A percentile compares a stretch with the other conserved stretches of the same genome.
Conservation (phyloP, 495 filamentous ascomycete species). For the Parmelia sp. region DNA sequence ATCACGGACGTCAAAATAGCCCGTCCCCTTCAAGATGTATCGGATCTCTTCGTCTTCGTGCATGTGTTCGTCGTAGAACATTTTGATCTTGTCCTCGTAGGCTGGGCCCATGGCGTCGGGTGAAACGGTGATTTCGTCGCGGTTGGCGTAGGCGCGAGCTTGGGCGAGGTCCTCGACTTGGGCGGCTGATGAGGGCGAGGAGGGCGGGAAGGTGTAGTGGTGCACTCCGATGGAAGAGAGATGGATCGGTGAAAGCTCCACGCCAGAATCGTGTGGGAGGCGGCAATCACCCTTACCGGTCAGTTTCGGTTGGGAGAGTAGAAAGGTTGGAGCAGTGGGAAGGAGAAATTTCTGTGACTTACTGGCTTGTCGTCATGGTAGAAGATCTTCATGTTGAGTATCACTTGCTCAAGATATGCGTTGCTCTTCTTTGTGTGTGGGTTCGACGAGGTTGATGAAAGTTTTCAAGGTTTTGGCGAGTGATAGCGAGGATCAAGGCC, state of each 20-base stretch:
- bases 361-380: constrained; percentile 11
- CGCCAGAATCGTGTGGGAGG: constrained; percentile 70
- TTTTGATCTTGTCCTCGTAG: constrained; percentile 78
- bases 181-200: constrained; percentile 37
- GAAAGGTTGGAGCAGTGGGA: constrained; percentile 5
- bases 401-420: not conserved
- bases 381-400: not conserved
- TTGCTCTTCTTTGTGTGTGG: not conserved
- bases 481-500: too few relatives aligned
- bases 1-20: constrained; percentile 83
- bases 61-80: constrained; percentile 87
- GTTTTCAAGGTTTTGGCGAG: not conserved
- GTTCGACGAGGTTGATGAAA: not conserved
- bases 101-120: constrained; percentile 73
- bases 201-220: constrained; percentile 56
- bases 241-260: constrained; percentile 48
- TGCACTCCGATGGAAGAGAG: constrained; percentile 70
- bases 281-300: constrained; percentile 74
- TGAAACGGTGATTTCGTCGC: constrained; percentile 84
- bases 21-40: constrained; percentile 78
- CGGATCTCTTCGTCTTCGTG: constrained; percentile 98
- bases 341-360: not conserved
- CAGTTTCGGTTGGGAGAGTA: not conserved
- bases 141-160: constrained; percentile 80
- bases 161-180: constrained; percentile 64